phyloP scores from a whole-genome alignment of 805 yeast species.

The Metschnikowia dekortorum region DNA sequence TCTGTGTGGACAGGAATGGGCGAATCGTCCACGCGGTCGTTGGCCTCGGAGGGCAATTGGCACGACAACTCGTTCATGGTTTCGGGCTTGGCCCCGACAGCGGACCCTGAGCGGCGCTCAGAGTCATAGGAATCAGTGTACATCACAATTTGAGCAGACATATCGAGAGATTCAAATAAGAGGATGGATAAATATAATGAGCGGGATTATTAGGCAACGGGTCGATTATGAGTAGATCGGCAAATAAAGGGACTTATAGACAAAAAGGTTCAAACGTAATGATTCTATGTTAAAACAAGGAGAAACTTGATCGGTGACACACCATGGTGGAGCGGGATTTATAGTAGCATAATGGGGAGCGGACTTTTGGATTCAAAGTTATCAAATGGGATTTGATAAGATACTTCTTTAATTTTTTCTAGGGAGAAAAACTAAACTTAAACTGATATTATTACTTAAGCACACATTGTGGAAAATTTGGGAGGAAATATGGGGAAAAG shows the following conservation, averaged over 20 bases:
- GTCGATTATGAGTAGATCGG: no score
- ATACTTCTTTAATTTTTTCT: slow-evolving; percentile 17
- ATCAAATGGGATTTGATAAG: slow-evolving; percentile 18
- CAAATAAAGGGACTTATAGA: no score
- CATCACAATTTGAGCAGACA: slow-evolving; percentile 17
- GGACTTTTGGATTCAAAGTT: slow-evolving; percentile 20
- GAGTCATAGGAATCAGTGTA: slow-evolving; percentile 15
- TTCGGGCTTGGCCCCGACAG: slow-evolving; percentile 17
- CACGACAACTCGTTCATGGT: slow-evolving; percentile 23
- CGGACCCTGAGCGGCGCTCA: slow-evolving; percentile 9
- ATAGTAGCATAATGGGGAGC: slow-evolving; percentile 29
- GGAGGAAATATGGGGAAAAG: slow-evolving; percentile 7
- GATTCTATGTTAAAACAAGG: slow-evolving; percentile 12
- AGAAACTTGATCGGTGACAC: slow-evolving; percentile 25
- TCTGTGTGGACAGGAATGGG: slow-evolving; percentile 52
- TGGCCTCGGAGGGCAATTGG: slow-evolving; percentile 21
- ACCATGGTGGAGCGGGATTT: slow-evolving; percentile 32
- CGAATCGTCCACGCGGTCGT: slow-evolving; percentile 22
- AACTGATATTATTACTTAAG: slow-evolving; percentile 22
- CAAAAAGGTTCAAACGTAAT: slow-evolving; percentile 22
- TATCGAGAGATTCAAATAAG: slow-evolving; percentile 4
- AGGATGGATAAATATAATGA: not conserved
- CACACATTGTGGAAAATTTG: slow-evolving; percentile 29
- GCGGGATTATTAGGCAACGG: not conserved
- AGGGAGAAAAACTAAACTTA: slow-evolving; percentile 16